These are phyloP conservation scores for Fraxinus greggii DNA, from an alignment of 305 asterid species.

Conservation along the genomic window DNA sequence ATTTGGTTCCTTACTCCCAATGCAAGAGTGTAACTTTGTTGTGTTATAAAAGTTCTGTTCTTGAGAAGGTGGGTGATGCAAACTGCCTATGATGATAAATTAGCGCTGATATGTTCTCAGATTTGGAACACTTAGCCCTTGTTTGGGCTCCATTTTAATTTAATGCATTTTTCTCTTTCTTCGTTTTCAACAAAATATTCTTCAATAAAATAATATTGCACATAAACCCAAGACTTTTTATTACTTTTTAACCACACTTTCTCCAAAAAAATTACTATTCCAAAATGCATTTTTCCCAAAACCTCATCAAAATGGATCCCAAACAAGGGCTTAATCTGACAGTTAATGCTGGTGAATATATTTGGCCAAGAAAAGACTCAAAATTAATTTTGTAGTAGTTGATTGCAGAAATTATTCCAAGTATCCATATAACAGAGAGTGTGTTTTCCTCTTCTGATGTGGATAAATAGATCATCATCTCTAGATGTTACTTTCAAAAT, in stretches of 20 bases:
- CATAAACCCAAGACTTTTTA: too few species aligned
- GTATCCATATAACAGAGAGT: background rate
- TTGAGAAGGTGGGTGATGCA: background rate
- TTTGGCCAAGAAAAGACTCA: background rate
- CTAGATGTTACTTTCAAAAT: background rate
- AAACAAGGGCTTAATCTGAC: conserved; percentile 17
- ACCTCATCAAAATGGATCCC: too few species aligned
- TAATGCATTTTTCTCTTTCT: too few species aligned
- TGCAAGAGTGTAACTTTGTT: background rate
- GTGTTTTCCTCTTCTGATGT: background rate
- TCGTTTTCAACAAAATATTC: too few species aligned
- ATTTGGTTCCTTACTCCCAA: background rate
- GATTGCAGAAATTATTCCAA: background rate
- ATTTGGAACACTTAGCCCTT: background rate
- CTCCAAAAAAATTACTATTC: too few species aligned
- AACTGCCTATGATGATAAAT: background rate
- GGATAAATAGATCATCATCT: background rate
- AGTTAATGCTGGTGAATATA: conserved; percentile 32
- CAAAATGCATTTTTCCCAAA: too few species aligned
- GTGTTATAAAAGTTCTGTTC: background rate
- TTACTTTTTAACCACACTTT: too few species aligned
- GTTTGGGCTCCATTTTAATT: too few species aligned
- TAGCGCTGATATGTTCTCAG: background rate
- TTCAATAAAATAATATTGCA: too few species aligned
- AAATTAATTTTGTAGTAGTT: background rate